phyloP scores from a whole-genome alignment of 768 basidiomycete species.

The Artomyces pyxidatus region DNA sequence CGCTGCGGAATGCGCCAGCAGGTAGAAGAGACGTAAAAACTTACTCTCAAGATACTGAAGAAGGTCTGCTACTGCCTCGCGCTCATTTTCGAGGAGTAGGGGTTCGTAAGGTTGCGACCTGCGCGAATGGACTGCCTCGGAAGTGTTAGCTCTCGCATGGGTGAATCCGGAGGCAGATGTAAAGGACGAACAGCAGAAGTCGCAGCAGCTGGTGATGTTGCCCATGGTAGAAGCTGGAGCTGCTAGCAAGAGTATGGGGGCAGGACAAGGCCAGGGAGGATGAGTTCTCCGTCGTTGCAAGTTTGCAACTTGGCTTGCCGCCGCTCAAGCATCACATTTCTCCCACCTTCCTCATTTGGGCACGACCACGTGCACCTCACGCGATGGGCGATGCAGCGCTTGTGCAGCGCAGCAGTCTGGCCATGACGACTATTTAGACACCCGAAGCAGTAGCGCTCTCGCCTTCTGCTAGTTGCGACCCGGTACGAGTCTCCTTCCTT shows the following conservation, averaged over 20 bases:
- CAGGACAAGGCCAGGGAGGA: constrained; percentile 8
- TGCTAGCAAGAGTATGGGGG: constrained; percentile 2
- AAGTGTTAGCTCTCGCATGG: constrained; percentile 5
- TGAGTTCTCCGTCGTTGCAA: background rate
- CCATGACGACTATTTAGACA: background rate
- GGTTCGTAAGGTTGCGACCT: constrained; percentile 85
- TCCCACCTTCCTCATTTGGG: background rate
- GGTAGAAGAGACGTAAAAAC: constrained; percentile 21
- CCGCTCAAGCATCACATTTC: background rate
- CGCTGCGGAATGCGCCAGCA: background rate
- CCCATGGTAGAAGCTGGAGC: constrained; percentile 42
- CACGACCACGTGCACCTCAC: background rate
- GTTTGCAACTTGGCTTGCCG: too few relatives aligned
- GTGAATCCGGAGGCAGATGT: constrained; percentile 3
- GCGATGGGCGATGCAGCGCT: background rate
- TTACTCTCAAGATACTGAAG: constrained; percentile 96
- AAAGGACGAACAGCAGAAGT: constrained; percentile 62
- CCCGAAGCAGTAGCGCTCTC: background rate
- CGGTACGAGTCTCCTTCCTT: too few relatives aligned
- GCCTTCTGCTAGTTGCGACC: background rate
- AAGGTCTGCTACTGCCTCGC: constrained; percentile 96
- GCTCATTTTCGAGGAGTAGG: constrained; percentile 82
- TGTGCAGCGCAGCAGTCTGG: background rate
- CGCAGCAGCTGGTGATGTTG: constrained; percentile 72
- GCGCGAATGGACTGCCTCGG: constrained; percentile 59